Evolutionary conservation across 1,284 basidiomycete species (phyloP).

Genomic region (Mycosarcoma mackinlayi): DNA sequence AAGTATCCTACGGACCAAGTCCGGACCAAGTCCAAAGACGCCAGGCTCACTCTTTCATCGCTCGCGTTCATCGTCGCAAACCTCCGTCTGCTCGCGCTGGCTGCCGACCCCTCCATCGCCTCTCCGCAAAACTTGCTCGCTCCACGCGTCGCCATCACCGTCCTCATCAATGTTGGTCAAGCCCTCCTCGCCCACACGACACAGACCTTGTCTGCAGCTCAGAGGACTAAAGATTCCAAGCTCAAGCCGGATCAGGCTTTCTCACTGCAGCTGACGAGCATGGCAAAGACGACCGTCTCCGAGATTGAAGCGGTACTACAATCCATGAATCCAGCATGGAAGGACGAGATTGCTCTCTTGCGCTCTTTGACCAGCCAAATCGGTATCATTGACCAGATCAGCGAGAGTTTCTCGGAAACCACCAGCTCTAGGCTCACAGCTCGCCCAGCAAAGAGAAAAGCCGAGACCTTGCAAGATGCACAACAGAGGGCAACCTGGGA

Average conservation of each 20-base stretch:
- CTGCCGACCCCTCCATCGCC: constrained; percentile 22
- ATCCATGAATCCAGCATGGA: constrained; percentile 48
- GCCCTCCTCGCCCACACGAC: constrained; percentile 28
- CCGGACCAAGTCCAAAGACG: constrained; percentile 1
- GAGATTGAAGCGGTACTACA: constrained; percentile 29
- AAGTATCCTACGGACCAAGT: not conserved
- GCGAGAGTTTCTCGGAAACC: constrained; percentile 13
- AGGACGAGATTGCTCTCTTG: constrained; percentile 44
- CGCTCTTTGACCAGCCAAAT: constrained; percentile 39
- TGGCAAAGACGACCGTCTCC: constrained; percentile 9
- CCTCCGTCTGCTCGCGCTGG: constrained; percentile 31
- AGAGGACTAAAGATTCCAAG: constrained; percentile 20
- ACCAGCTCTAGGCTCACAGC: constrained; percentile 3
- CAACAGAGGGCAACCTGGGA: constrained; percentile 41
- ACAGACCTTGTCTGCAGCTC: constrained; percentile 10
- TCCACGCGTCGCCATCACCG: constrained; percentile 43
- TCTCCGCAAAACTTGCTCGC: constrained; percentile 40
- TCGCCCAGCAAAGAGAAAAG: constrained; percentile 11
- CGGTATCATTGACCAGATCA: constrained; percentile 32
- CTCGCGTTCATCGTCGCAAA: constrained; percentile 32
- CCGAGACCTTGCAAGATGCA: constrained; percentile 31
- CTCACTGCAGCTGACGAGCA: constrained; percentile 10
- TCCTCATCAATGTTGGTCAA: constrained; percentile 41
- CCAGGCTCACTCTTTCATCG: constrained; percentile 7
- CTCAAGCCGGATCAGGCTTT: constrained; percentile 6